Conservation (phyloP, 495 filamentous ascomycete species). For the Hypoxylon fuscum region DNA sequence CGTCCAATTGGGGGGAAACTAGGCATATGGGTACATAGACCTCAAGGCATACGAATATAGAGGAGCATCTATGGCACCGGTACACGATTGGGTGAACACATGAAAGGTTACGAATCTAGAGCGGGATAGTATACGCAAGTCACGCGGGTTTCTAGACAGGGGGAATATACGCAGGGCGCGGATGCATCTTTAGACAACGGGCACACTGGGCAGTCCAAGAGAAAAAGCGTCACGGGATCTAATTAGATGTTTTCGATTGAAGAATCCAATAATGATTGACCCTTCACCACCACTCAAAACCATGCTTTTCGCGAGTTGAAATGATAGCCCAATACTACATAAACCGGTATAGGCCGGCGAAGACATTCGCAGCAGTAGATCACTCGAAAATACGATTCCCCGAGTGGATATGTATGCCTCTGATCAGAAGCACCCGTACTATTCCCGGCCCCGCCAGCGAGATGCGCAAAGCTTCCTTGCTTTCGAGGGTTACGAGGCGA, state of each 20-base stretch:
- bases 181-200: background rate
- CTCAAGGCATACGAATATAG: slow-evolving; percentile 18
- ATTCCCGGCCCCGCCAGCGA: too few relatives aligned
- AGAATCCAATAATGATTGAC: background rate
- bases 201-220: slow-evolving; percentile 6
- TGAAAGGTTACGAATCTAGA: slow-evolving; percentile 10
- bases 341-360: background rate
- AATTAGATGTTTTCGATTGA: slow-evolving; percentile 1
- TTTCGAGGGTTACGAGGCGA: too few relatives aligned
- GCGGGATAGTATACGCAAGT: slow-evolving; percentile 2
- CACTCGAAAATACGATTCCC: background rate
- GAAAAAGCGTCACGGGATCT: slow-evolving; percentile 7
- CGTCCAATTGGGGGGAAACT: slow-evolving; percentile 27
- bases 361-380: too few relatives aligned
- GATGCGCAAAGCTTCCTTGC: too few relatives aligned
- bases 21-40: slow-evolving; percentile 22
- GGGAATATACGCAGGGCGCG: slow-evolving; percentile 23
- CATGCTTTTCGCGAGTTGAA: background rate
- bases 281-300: background rate
- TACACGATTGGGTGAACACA: slow-evolving; percentile 3
- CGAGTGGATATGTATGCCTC: background rate
- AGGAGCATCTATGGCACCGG: slow-evolving; percentile 18
- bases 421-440: too few relatives aligned
- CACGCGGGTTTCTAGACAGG: slow-evolving; percentile 1
- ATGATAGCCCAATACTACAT: background rate